Evolutionary conservation across 305 asterid genomes (phyloP).

Genomic region (Fraxinus ornus): DNA sequence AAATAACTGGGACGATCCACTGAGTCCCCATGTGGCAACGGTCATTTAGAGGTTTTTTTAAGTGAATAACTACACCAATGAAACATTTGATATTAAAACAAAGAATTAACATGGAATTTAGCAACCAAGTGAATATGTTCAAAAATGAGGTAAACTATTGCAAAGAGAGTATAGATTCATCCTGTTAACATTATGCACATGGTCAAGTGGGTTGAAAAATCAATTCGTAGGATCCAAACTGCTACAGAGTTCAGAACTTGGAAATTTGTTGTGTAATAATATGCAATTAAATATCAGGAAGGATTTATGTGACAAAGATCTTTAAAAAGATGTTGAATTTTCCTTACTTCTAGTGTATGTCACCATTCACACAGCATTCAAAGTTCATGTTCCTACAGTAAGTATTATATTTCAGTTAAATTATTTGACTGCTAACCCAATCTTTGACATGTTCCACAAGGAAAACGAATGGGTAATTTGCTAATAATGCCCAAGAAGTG

Average conservation of each 20-base stretch:
- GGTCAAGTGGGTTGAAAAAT: not conserved
- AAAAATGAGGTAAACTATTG: slow-evolving; percentile 2
- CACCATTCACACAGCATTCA: not conserved
- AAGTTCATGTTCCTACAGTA: not conserved
- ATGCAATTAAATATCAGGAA: not conserved
- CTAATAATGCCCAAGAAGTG: not conserved
- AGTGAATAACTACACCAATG: slow-evolving; percentile 55
- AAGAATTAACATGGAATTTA: not conserved
- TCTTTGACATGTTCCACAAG: not conserved
- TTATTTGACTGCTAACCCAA: not conserved
- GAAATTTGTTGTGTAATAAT: not conserved
- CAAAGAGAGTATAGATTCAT: not conserved
- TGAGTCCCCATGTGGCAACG: slow-evolving; percentile 74
- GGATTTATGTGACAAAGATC: not conserved
- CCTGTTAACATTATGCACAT: not conserved
- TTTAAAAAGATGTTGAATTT: not conserved
- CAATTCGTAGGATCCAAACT: not conserved
- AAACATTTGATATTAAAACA: slow-evolving; percentile 4
- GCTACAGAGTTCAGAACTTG: not conserved
- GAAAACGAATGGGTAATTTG: not conserved
- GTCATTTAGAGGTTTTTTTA: slow-evolving; percentile 59
- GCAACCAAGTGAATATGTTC: slow-evolving; percentile 1
- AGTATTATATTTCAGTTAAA: not conserved
- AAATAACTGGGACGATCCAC: slow-evolving; percentile 61
- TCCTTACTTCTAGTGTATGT: not conserved